Evolutionary conservation across 2,329 filamentous ascomycete genomes (phyloP).

Genomic region (Botrytis paeoniae): DNA sequence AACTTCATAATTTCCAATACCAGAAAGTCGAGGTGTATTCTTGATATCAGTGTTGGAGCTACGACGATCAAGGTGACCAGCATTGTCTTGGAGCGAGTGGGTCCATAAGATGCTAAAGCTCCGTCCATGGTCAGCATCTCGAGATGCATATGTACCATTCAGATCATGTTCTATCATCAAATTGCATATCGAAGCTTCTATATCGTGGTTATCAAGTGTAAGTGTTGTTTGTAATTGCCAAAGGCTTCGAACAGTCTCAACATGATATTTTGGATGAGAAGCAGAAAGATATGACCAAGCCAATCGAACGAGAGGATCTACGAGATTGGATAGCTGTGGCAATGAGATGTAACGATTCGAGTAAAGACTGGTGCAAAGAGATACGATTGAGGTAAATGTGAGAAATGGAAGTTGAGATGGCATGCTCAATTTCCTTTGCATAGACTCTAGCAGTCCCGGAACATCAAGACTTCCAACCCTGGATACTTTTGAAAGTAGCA

Average conservation of each 20-base stretch:
- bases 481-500: constrained; percentile 54
- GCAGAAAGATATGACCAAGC: constrained; percentile 81
- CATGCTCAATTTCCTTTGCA: constrained; percentile 48
- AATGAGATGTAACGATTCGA: constrained; percentile 50
- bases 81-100: constrained; percentile 65
- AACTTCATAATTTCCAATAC: constrained; percentile 62
- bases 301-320: constrained; percentile 65
- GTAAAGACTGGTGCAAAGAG: constrained; percentile 56
- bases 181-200: constrained; percentile 74
- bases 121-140: constrained; percentile 59
- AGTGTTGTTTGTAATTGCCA: constrained; percentile 81
- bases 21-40: constrained; percentile 46
- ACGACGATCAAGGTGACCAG: constrained; percentile 46
- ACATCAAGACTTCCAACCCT: constrained; percentile 46
- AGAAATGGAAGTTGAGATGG: constrained; percentile 47
- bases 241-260: constrained; percentile 82
- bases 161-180: constrained; percentile 60
- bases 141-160: constrained; percentile 46
- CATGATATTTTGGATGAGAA: constrained; percentile 86
- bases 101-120: constrained; percentile 78
- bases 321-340: constrained; percentile 57
- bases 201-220: constrained; percentile 63
- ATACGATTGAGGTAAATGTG: constrained; percentile 57
- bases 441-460: constrained; percentile 48
- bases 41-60: constrained; percentile 41